Conservation (phyloP, 768 basidiomycete genomes). For the Podaxis rugospora region DNA sequence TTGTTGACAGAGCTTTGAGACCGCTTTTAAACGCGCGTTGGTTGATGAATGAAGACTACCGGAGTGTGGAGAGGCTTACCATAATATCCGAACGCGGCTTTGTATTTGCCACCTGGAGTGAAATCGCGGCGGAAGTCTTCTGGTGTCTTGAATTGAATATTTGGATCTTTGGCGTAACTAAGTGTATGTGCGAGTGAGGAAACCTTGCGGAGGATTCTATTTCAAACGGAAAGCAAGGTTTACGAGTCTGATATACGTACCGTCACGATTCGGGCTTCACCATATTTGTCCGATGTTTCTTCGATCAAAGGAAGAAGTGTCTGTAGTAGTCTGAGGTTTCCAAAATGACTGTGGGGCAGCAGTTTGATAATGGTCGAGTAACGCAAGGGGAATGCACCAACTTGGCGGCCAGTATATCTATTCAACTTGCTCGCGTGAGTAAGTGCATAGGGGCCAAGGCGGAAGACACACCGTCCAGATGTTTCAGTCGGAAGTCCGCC, state of each 20-base stretch:
- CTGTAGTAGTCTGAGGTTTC: constrained; percentile 6
- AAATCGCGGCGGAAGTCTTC: constrained; percentile 4
- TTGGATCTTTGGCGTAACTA: not conserved
- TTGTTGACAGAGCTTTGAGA: constrained; percentile 6
- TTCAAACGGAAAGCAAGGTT: too few species aligned
- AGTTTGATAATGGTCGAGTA: not conserved
- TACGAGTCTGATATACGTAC: not conserved
- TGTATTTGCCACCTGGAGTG: not conserved
- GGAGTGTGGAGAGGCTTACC: not conserved
- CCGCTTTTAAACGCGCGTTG: not conserved
- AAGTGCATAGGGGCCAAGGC: not conserved
- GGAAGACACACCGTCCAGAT: not conserved
- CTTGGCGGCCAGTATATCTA: constrained; percentile 4
- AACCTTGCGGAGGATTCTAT: not conserved
- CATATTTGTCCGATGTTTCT: constrained; percentile 8
- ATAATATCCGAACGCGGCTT: constrained; percentile 5
- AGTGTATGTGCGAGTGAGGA: not conserved
- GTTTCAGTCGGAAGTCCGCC: constrained; percentile 1
- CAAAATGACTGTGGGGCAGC: not conserved
- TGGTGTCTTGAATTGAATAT: not conserved
- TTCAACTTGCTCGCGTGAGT: too few species aligned
- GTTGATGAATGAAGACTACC: not conserved
- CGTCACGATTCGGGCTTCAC: constrained; percentile 5
- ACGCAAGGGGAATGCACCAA: not conserved
- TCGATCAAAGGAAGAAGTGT: constrained; percentile 5